phyloP scores from a whole-genome alignment of 2,329 filamentous ascomycete species.

The Fusarium nematophilum region DNA sequence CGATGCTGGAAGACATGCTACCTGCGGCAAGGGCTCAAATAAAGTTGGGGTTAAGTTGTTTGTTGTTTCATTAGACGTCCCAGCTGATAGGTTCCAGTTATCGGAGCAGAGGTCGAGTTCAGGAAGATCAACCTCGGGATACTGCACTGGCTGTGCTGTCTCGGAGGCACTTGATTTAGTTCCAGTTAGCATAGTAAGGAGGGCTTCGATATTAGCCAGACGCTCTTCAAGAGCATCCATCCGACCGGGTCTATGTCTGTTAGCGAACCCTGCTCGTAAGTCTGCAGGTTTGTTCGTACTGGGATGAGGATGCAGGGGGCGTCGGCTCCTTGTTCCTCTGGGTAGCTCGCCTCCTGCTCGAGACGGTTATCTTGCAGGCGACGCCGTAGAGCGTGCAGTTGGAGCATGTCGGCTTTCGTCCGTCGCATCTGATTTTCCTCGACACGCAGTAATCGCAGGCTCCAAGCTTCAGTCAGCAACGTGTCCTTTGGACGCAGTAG shows the following conservation, averaged over 20 bases:
- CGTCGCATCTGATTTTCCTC: constrained; percentile 56
- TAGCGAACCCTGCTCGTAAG: too few species aligned
- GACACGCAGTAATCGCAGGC: constrained; percentile 53
- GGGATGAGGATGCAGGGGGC: background rate
- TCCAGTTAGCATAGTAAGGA: constrained; percentile 14
- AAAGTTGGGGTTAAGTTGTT: background rate
- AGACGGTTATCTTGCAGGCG: constrained; percentile 40
- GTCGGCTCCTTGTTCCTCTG: constrained; percentile 1
- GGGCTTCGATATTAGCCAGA: constrained; percentile 32
- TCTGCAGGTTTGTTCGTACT: too few species aligned
- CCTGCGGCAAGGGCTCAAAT: background rate
- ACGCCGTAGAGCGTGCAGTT: constrained; percentile 53
- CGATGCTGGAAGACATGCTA: background rate
- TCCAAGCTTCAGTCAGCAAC: background rate
- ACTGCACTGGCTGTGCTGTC: background rate
- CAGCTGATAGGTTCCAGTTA: background rate
- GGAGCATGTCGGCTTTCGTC: constrained; percentile 52
- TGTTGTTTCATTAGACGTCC: background rate
- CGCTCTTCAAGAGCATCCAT: constrained; percentile 32
- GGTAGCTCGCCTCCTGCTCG: constrained; percentile 13
- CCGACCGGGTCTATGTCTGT: constrained; percentile 27
- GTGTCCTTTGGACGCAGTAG: too few species aligned
- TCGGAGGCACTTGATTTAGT: background rate
- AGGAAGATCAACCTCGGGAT: background rate
- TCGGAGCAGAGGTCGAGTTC: background rate